phyloP scores from a whole-genome alignment of 176 grass and related monocot genomes.

The Triticum monococcum region DNA sequence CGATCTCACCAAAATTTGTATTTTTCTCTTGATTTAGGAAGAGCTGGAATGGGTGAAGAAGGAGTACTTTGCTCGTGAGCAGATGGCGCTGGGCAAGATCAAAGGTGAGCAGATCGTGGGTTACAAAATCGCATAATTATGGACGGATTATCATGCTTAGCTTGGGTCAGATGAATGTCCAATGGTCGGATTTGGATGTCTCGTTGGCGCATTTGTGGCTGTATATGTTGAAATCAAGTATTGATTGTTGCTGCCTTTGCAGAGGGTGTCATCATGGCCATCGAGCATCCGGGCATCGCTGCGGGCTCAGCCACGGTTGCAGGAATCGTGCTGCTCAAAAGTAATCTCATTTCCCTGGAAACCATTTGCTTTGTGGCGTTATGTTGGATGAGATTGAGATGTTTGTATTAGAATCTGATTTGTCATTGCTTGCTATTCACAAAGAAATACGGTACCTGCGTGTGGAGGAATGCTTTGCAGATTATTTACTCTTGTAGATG shows the following conservation, averaged over 20 bases:
- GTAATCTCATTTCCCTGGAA: conserved; percentile 28
- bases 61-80: conserved; percentile 32
- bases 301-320: conserved; percentile 31
- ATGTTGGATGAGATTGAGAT: neutral
- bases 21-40: neutral
- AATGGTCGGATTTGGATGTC: neutral
- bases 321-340: conserved; percentile 49
- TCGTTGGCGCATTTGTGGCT: neutral
- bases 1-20: neutral
- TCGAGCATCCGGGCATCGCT: conserved; percentile 41
- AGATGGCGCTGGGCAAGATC: conserved; percentile 53
- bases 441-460: neutral
- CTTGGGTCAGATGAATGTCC: neutral
- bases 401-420: neutral
- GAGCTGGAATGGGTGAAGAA: conserved; percentile 45
- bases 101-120: conserved; percentile 26
- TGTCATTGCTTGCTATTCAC: neutral
- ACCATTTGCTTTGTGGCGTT: neutral
- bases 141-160: neutral
- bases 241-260: neutral
- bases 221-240: neutral
- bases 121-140: neutral
- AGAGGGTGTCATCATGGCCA: conserved; percentile 52
- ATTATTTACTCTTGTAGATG: neutral
- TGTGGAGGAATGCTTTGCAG: neutral